Percentiles rank a stretch among this genome's conserved stretches.
These are phyloP conservation scores for Termitomyces sp. DNA, from an alignment of 768 basidiomycete species.

Conservation along the genomic window DNA sequence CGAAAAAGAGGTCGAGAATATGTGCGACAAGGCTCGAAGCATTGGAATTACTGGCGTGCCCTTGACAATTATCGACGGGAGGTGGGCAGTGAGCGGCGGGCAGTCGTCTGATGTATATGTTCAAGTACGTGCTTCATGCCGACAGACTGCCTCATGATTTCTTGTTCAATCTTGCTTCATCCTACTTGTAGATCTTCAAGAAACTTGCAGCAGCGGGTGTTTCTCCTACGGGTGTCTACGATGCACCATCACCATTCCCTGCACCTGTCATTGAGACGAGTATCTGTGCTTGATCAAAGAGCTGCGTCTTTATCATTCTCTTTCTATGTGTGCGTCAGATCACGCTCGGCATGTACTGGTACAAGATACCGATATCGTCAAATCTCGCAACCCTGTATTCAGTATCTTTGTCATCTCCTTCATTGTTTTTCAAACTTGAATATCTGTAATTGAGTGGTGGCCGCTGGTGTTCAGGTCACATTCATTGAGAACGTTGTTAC, in stretches of 20 bases:
- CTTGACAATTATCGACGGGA: constrained; percentile 71
- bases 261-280: constrained; percentile 25
- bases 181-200: constrained; percentile 35
- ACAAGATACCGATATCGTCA: constrained; percentile 3
- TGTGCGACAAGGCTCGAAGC: constrained; percentile 54
- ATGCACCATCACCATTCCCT: constrained; percentile 28
- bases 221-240: constrained; percentile 21
- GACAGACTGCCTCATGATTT: not conserved
- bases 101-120: constrained; percentile 68
- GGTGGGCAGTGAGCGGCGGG: constrained; percentile 72
- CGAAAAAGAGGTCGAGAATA: constrained; percentile 54
- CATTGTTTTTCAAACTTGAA: not conserved
- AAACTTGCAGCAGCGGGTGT: constrained; percentile 38
- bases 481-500: not conserved
- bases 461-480: not conserved
- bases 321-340: not conserved
- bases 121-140: constrained; percentile 37
- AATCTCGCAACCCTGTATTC: not conserved
- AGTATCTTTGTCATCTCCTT: not conserved
- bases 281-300: constrained; percentile 8
- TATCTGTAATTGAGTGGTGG: not conserved
- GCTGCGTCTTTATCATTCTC: not conserved
- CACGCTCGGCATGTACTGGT: not conserved
- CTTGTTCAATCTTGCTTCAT: not conserved
- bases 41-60: constrained; percentile 77